Base-by-base conservation (phyloP, 345 rosid species). In the Punica granatum region DNA sequence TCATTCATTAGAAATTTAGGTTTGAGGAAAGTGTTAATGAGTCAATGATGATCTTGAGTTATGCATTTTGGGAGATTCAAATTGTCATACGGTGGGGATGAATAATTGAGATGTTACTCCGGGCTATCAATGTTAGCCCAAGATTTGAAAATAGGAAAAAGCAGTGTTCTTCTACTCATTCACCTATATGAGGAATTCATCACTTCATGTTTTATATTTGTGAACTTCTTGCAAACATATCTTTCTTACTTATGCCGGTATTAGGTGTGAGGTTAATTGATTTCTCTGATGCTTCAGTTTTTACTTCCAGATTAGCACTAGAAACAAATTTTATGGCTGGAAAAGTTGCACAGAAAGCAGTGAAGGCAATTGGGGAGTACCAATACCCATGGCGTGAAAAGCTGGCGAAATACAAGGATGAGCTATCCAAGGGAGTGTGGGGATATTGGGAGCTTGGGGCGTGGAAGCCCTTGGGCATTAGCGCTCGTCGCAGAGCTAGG, bases 361-460 rank as follows among this genome's bases (percentile, higher is more conserved):
- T 72, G 18, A 88, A 88, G 77, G 84, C 88, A 0, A 74, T 78
- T 13, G 73, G 78, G 4, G 87, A 70, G 68, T 78, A 80, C 78
- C 97, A 87, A 49, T 79, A 90, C 62, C 97, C 96, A 11, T 92
- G 98, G 98, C 81, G 79, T 34, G 96, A 82, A 23, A 90, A 88
- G 72, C 74, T 93, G 70, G 77, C 78, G 18, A 90, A 90, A 35
- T 86, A 90, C 82, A 84, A 78, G 73, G 76, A 72, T 1, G 98
- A 93, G 80, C 78, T 93, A 53, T 67, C 87, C 0, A 93, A 87
- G 82, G 98, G 96, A 13, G 92, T 83, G 12, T 93, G 92, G 90
- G 97, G 97, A 39, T 93, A 87, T 69, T 90, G 97, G 98, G 81
- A 93, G 69, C 83, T 85, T 7, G 98, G 97, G 19, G 90, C 90